Evolutionary conservation across 805 yeast genomes (phyloP), one percentile per base, ranked within the genome.

Genomic region (Lipomyces chichibuensis): DNA sequence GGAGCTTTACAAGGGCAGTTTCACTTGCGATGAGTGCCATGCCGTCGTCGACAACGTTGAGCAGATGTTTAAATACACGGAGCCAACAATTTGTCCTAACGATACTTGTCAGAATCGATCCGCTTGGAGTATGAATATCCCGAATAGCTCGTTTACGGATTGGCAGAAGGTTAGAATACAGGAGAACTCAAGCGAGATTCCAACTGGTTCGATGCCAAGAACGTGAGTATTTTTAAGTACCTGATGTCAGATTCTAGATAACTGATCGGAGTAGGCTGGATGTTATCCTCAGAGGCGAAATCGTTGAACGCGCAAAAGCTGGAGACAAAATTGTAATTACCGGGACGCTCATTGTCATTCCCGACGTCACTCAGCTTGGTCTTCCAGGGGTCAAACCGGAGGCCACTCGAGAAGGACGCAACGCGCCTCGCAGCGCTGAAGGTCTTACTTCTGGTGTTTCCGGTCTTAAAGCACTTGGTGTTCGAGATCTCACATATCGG

Each of bases 151-250:
- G 69, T 94, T 95, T 75, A 82, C 92, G 70, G 98, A 94, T 81
- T 94, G 99, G 99, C 99, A 94, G 78, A 90, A 90, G 71, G 94
- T 92, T 32, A 86, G 98, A 74, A 90, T 94, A 71, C 99, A 94
- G 77, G 99, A 94, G 76, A 95, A 94, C 75, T 88, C 98, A n/a
- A 90, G 84, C 73, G 98, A 94, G 78, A 94, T 94, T 65, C 99
- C 99, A 33, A 92, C 97, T 0, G 99, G 99, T 35, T 92, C 98
- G 2, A 94, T 94, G 99, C 99, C 99, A 32, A 86, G 99, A 77
- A 94, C 71, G 71, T 67, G 55, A 57, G 70, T 64, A n/a, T 9
- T 14, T n/a, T 27, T 6, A 54, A 17, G 14, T 25, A 9, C n/a
- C 27, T 14, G 29, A 43, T 7, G 3, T 14, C 35, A 32, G 23